phyloP scores from a whole-genome alignment of 805 yeast species.

The Candida nemodendra region DNA sequence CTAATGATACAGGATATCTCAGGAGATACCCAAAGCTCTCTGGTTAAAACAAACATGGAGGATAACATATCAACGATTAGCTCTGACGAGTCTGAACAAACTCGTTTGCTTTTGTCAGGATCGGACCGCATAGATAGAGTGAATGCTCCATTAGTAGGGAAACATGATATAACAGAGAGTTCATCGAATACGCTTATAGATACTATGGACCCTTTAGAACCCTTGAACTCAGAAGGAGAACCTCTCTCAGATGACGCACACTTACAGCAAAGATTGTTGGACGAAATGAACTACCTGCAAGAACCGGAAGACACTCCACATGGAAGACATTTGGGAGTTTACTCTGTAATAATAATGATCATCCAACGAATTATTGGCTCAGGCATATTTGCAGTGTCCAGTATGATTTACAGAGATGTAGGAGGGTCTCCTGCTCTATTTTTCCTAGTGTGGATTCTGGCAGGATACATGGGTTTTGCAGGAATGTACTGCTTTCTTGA shows the following conservation, averaged over 20 bases:
- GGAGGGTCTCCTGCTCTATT: conserved; percentile 67
- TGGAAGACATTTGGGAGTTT: conserved; percentile 71
- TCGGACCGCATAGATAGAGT: background rate
- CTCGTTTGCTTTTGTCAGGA: background rate
- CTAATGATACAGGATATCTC: no score
- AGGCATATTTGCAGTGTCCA: conserved; percentile 73
- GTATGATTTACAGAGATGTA: conserved; percentile 61
- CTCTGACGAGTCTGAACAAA: background rate
- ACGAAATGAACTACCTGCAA: conserved; percentile 26
- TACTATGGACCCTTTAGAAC: background rate
- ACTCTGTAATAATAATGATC: conserved; percentile 61
- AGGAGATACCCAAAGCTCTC: conserved; percentile 1
- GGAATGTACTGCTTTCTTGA: conserved; percentile 69
- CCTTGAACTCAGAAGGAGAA: background rate
- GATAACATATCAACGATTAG: background rate
- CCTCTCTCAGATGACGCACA: conserved; percentile 10
- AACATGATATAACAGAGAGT: background rate
- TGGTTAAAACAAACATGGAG: background rate
- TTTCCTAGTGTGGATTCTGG: conserved; percentile 60
- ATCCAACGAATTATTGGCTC: conserved; percentile 73
- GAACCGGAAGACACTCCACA: conserved; percentile 57
- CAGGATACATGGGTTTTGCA: conserved; percentile 61
- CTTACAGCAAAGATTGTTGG: conserved; percentile 16
- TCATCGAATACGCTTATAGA: background rate
- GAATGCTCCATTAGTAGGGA: background rate